Evolutionary conservation across 208 protist genomes (phyloP), one percentile per base, ranked within the genome.

Genomic region (Acanthamoeba sp.): DNA sequence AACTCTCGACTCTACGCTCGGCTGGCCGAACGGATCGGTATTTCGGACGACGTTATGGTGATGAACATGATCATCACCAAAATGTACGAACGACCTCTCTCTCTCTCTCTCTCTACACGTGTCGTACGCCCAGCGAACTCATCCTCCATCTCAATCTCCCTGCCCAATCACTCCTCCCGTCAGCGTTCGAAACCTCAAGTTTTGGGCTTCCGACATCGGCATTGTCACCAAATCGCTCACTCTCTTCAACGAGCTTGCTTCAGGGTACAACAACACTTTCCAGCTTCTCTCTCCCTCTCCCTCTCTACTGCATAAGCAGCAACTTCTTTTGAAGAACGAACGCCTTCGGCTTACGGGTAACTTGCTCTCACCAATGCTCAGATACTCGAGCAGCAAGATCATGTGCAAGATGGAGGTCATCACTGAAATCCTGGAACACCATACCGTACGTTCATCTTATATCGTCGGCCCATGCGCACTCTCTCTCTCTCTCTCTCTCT

Each of bases 221-320:
- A 95, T 97, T 4, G 95, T 96, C 34, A 90, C 90, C 36, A 97
- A 95, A 73, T 94, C 96, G 91, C 93, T 97, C 6, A 71, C 84
- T 1, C 91, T 97, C 36, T 96, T 97, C 57, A 84, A 95, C 45
- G 96, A 97, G 20, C 94, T 95, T n/a, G 93, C 95, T 0, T 71
- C 91, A 50, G 96, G 96, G 59, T 96, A 97, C 64, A 24, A 91
- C 42, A 1, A 95, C 85, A 2, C 55, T 66, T 24, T 40, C 18
- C 71, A 29, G 32, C n/a, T 40, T 10, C 71, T 80, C 16, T 80
- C 71, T n/a, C n/a, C n/a, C n/a, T n/a, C n/a, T n/a, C n/a, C n/a
- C n/a, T n/a, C n/a, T n/a, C n/a, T n/a, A n/a, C n/a, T n/a, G n/a
- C n/a, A n/a, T n/a, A n/a, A n/a, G n/a, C n/a, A n/a, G n/a, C n/a